A percentile compares a stretch with the other conserved stretches of the same genome.
Evolutionary conservation across 495 filamentous ascomycete genomes (phyloP).

Genomic region (Podospora pseudocomata): DNA sequence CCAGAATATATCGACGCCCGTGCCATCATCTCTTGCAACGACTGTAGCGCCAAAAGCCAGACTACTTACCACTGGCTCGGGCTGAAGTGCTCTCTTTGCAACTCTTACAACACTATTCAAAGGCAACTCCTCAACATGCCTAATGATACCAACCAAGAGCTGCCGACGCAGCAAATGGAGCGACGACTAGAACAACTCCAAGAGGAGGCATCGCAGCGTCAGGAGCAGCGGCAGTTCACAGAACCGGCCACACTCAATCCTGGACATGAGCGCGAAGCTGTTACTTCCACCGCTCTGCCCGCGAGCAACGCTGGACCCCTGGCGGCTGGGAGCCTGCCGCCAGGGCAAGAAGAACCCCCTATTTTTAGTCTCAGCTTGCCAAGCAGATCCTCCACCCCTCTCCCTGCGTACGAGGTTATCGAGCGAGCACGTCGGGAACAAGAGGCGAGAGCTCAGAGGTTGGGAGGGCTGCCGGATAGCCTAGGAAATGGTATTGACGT

Average conservation of each 20-base stretch:
- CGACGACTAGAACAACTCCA: background rate
- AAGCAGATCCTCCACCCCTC: background rate
- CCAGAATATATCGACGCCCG: constrained; percentile 72
- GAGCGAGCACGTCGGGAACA: background rate
- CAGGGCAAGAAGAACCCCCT: too few species aligned
- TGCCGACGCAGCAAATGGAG: constrained; percentile 2
- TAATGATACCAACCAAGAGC: constrained; percentile 3
- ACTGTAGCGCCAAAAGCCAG: constrained; percentile 81
- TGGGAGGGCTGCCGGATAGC: background rate
- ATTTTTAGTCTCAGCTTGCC: background rate
- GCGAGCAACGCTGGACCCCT: background rate
- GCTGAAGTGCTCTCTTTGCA: constrained; percentile 79
- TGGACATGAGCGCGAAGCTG: background rate
- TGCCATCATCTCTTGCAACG: constrained; percentile 86
- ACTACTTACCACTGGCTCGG: constrained; percentile 94
- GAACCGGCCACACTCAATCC: background rate
- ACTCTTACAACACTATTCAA: constrained; percentile 81
- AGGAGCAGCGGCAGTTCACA: background rate
- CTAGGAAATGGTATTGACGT: background rate
- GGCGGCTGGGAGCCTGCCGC: too few species aligned
- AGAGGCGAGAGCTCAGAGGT: background rate
- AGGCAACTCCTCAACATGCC: constrained; percentile 52
- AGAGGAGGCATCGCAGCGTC: constrained; percentile 1
- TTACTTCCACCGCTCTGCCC: background rate
- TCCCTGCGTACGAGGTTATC: background rate